Evolutionary conservation across 768 basidiomycete species (phyloP).

Genomic region (Rhizopogon salebrosus): DNA sequence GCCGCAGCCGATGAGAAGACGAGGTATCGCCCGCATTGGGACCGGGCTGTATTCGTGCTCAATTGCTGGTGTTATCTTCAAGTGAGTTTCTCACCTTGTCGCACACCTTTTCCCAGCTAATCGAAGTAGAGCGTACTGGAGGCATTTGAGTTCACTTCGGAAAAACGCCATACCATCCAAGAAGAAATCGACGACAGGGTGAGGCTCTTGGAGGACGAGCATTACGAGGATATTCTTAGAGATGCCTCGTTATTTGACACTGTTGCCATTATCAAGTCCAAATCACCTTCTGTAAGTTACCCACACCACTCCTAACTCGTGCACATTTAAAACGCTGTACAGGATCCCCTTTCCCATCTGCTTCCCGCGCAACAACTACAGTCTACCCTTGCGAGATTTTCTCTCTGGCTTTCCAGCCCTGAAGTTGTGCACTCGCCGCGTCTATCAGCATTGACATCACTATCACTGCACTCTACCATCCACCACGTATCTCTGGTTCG

Average conservation of each 20-base stretch:
- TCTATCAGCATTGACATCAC: conserved; percentile 66
- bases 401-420: conserved; percentile 76
- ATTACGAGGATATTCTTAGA: conserved; percentile 32
- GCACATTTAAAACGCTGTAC: neutral
- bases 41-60: conserved; percentile 75
- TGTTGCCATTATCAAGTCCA: conserved; percentile 18
- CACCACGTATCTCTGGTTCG: conserved; percentile 72
- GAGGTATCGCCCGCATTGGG: conserved; percentile 59
- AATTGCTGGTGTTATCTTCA: conserved; percentile 83
- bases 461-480: conserved; percentile 58
- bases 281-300: conserved; percentile 15
- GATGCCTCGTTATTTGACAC: conserved; percentile 24
- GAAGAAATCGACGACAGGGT: conserved; percentile 58
- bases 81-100: conserved; percentile 37
- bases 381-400: conserved; percentile 62
- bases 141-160: conserved; percentile 60
- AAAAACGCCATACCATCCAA: conserved; percentile 56
- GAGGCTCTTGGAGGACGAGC: conserved; percentile 66
- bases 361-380: conserved; percentile 61
- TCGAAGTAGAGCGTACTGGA: conserved; percentile 53
- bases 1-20: conserved; percentile 63
- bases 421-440: conserved; percentile 80
- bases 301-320: neutral
- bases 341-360: conserved; percentile 75
- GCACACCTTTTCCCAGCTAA: conserved; percentile 1